Conservation (phyloP, 345 rosid species). For the Corchorus capsularis region DNA sequence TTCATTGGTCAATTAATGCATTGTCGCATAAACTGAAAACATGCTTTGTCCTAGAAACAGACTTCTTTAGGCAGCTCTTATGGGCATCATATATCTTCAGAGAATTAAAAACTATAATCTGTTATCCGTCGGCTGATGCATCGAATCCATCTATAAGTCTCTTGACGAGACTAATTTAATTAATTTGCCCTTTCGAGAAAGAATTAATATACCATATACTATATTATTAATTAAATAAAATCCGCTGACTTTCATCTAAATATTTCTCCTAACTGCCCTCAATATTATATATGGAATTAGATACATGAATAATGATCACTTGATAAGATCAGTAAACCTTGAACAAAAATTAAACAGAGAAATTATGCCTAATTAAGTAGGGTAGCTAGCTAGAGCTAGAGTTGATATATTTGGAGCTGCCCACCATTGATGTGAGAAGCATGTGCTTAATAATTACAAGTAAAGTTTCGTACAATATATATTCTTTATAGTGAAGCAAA, state of each 20-base stretch:
- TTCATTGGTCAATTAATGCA: not conserved
- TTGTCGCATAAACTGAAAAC: not conserved
- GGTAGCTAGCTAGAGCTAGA: too few relatives aligned
- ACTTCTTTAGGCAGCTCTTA: not conserved
- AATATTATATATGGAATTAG: too few relatives aligned
- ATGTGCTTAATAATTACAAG: not conserved
- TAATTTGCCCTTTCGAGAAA: too few relatives aligned
- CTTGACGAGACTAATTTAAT: not conserved
- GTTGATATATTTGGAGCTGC: not conserved
- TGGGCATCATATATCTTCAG: not conserved
- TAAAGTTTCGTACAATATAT: too few relatives aligned
- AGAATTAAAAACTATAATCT: not conserved
- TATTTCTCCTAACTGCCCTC: not conserved
- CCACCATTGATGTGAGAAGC: not conserved
- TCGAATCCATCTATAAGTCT: not conserved
- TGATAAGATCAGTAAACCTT: too few relatives aligned
- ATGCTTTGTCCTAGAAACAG: not conserved
- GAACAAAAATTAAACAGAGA: too few relatives aligned
- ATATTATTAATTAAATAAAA: too few relatives aligned
- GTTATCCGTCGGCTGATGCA: not conserved
- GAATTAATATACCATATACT: too few relatives aligned
- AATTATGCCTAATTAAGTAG: too few relatives aligned
- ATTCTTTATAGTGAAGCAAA: not conserved
- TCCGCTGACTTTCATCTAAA: not conserved
- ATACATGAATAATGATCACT: too few relatives aligned